Conservation (phyloP, 805 yeast species). For the Candida namnaoensis region DNA sequence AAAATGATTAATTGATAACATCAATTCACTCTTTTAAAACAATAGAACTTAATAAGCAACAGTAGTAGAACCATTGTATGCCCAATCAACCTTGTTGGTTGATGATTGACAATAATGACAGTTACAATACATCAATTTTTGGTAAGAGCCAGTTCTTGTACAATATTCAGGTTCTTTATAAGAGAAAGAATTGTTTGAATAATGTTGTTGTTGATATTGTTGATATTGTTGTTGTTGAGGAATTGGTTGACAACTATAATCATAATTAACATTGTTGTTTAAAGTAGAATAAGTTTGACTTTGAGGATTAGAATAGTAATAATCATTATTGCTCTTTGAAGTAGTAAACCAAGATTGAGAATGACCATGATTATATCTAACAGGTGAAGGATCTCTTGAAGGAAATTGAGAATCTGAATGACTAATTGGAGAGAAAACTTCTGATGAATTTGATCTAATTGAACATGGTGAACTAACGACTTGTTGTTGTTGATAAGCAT, state of each 20-base stretch:
- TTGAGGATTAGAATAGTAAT: constrained; percentile 7
- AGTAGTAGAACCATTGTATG: constrained; percentile 6
- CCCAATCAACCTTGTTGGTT: constrained; percentile 14
- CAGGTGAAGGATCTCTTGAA: constrained; percentile 8
- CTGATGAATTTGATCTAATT: not conserved
- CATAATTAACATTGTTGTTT: not conserved
- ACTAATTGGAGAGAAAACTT: constrained; percentile 13
- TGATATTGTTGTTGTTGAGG: not conserved
- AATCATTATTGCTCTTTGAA: constrained; percentile 2
- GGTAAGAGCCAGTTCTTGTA: constrained; percentile 14
- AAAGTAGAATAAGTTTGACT: not conserved
- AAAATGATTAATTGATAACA: too few relatives aligned
- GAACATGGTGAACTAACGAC: not conserved
- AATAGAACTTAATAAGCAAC: constrained; percentile 4
- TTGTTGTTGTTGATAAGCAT: constrained; percentile 1
- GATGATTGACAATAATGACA: constrained; percentile 14
- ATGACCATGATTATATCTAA: constrained; percentile 2
- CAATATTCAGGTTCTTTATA: constrained; percentile 14
- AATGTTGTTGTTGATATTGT: constrained; percentile 7
- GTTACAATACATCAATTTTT: constrained; percentile 11
- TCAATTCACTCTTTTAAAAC: too few relatives aligned
- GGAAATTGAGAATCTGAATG: constrained; percentile 10
- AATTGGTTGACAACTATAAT: not conserved
- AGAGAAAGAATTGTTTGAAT: constrained; percentile 3
- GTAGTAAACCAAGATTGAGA: not conserved